Conservation (phyloP, 305 asterid genomes). For the Fraxinus angustifolia region DNA sequence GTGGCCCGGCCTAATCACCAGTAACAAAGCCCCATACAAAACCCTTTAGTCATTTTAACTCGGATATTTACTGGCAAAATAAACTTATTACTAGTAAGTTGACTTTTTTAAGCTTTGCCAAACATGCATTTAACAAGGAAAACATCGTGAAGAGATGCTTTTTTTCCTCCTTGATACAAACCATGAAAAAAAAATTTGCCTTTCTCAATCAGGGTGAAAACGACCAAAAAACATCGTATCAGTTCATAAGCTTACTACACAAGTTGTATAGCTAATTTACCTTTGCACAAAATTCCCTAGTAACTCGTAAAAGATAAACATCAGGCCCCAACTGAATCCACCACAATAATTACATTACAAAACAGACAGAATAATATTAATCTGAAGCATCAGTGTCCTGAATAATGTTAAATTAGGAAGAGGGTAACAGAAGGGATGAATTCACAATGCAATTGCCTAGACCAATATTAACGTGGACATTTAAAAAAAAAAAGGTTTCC, state of each 20-base stretch:
- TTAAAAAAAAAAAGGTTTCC: not conserved
- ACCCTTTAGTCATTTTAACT: not conserved
- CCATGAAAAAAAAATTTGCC: not conserved
- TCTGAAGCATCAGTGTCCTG: not conserved
- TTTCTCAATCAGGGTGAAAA: not conserved
- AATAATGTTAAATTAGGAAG: not conserved
- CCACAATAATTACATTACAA: not conserved
- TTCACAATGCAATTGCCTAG: not conserved
- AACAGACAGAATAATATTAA: not conserved
- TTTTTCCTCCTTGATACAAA: not conserved
- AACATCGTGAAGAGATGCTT: not conserved
- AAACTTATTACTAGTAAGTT: not conserved
- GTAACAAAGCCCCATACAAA: not conserved
- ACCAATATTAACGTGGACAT: not conserved
- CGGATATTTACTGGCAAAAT: not conserved
- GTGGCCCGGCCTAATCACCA: not conserved
- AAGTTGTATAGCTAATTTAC: not conserved
- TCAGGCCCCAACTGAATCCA: not conserved
- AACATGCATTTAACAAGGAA: not conserved
- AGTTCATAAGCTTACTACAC: not conserved
- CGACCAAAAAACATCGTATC: not conserved
- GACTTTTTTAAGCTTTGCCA: not conserved
- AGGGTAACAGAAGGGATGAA: not conserved
- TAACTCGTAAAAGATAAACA: not conserved
- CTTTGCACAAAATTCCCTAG: not conserved